These are phyloP conservation scores for Ulmus americana DNA, from an alignment of 331 rosid genomes.

Conservation along the genomic window DNA sequence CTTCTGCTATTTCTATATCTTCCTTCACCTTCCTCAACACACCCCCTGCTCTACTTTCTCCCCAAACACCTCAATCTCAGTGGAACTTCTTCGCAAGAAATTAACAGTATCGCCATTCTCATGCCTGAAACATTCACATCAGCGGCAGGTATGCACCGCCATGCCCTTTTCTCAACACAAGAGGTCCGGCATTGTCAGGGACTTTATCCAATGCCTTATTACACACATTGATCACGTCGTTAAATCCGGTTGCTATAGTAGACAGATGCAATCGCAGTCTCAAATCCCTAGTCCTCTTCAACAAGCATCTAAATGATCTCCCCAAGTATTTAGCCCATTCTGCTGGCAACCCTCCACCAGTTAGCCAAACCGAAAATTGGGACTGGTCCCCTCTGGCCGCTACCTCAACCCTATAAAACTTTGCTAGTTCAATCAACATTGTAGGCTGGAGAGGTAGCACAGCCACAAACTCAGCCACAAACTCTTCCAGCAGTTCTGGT, in stretches of 20 bases:
- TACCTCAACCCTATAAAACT: slow-evolving; percentile 77
- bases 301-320: slow-evolving; percentile 81
- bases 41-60: not conserved
- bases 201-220: slow-evolving; percentile 60
- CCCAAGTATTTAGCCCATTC: slow-evolving; percentile 94
- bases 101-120: not conserved
- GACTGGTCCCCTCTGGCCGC: slow-evolving; percentile 97
- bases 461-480: slow-evolving; percentile 83
- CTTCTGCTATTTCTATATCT: not conserved
- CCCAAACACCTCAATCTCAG: not conserved
- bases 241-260: slow-evolving; percentile 71
- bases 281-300: slow-evolving; percentile 84
- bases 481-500: slow-evolving; percentile 89
- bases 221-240: slow-evolving; percentile 56
- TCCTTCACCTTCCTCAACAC: not conserved
- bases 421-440: slow-evolving; percentile 80
- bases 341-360: slow-evolving; percentile 95
- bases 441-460: slow-evolving; percentile 87
- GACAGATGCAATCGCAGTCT: slow-evolving; percentile 71
- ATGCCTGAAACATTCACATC: slow-evolving; percentile 44
- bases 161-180: slow-evolving; percentile 83
- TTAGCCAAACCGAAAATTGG: slow-evolving; percentile 94
- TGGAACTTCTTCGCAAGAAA: not conserved
- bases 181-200: slow-evolving; percentile 78
- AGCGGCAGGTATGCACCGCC: slow-evolving; percentile 95